Evolutionary conservation across 768 basidiomycete genomes (phyloP).

Genomic region (Termitomyces sp.): DNA sequence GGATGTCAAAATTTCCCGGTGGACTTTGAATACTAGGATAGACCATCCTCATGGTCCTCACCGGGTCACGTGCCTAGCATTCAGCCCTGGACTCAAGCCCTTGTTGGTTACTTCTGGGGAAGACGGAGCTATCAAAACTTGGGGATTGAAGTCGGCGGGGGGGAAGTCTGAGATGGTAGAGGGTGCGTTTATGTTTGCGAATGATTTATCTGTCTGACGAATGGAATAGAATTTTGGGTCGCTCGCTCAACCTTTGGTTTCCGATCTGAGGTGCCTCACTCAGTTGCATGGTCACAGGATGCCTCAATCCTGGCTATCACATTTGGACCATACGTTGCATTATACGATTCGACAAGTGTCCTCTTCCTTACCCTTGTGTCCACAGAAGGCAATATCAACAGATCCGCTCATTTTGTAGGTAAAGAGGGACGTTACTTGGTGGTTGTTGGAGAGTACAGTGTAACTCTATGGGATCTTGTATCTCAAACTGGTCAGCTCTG

Average conservation of each 20-base stretch:
- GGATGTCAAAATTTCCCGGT: constrained; percentile 56
- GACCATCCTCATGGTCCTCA: constrained; percentile 78
- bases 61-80: constrained; percentile 60
- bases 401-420: constrained; percentile 63
- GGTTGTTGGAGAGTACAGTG: constrained; percentile 38
- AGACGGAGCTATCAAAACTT: constrained; percentile 76
- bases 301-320: constrained; percentile 79
- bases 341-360: constrained; percentile 72
- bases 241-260: constrained; percentile 67
- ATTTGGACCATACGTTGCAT: constrained; percentile 56
- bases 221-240: constrained; percentile 66
- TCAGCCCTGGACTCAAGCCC: constrained; percentile 45
- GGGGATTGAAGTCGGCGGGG: constrained; percentile 55
- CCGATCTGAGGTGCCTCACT: constrained; percentile 60
- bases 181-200: constrained; percentile 34
- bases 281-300: constrained; percentile 79
- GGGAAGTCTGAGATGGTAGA: constrained; percentile 44
- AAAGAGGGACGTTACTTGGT: constrained; percentile 65
- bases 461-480: constrained; percentile 74
- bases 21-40: constrained; percentile 83
- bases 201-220: background rate
- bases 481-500: constrained; percentile 47
- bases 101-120: constrained; percentile 68
- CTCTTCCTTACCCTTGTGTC: constrained; percentile 56
- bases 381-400: constrained; percentile 43